Percentiles rank a stretch among this genome's conserved stretches.
These are phyloP conservation scores for Cordyceps militaris DNA, from an alignment of 2,329 filamentous ascomycete species.

Conservation along the genomic window DNA sequence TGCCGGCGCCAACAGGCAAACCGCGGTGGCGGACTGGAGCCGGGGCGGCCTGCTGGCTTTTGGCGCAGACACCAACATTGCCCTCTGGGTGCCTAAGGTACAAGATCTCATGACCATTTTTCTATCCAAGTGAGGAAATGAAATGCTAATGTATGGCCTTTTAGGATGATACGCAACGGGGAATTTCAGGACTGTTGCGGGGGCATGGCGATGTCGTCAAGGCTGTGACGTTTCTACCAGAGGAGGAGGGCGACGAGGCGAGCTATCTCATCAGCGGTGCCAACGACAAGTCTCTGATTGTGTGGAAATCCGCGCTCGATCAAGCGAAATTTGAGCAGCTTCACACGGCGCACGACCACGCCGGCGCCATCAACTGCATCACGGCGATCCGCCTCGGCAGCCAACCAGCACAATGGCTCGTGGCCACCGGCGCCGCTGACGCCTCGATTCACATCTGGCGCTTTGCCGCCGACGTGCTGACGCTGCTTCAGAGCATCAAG, in stretches of 20 bases:
- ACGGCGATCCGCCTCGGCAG: conserved; percentile 32
- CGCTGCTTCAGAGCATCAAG: conserved; percentile 62
- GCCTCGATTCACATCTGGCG: conserved; percentile 66
- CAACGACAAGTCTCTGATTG: conserved; percentile 67
- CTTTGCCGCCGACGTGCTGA: conserved; percentile 41
- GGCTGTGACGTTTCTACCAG: conserved; percentile 69
- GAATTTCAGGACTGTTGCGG: conserved; percentile 59
- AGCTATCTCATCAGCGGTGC: conserved; percentile 69
- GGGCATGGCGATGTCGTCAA: conserved; percentile 79
- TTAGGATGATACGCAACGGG: conserved; percentile 37
- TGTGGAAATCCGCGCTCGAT: conserved; percentile 52
- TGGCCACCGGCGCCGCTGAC: conserved; percentile 79
- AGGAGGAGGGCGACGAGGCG: conserved; percentile 34
- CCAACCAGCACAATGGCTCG: conserved; percentile 32
- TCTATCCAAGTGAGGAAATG: not conserved
- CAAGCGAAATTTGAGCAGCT: conserved; percentile 31
- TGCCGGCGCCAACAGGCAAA: conserved; percentile 83
- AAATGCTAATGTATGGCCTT: not conserved
- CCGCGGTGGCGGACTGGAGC: conserved; percentile 86
- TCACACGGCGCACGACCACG: conserved; percentile 56
- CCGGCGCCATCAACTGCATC: conserved; percentile 68
- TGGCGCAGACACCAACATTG: conserved; percentile 82
- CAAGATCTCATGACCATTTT: conserved; percentile 11
- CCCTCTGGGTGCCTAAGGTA: conserved; percentile 77
- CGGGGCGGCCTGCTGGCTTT: conserved; percentile 68